A percentile compares a stretch with the other conserved stretches of the same genome.
phyloP scores from a whole-genome alignment of 2,329 filamentous ascomycete species.

The Cercospora brassicicola region DNA sequence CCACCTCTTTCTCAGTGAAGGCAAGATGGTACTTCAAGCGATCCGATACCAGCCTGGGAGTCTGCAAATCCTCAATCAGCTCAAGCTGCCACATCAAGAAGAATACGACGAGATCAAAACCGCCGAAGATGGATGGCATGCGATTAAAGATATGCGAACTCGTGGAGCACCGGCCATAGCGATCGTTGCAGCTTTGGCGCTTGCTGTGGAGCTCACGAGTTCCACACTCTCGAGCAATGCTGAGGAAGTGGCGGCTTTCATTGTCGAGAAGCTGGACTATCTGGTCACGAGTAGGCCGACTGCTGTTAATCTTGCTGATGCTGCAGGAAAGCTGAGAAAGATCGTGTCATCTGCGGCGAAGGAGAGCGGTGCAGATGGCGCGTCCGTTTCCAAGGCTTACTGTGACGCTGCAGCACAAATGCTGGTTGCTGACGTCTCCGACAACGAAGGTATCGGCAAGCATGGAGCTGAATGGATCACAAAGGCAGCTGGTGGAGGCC shows the following conservation, averaged over 20 bases:
- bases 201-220: slow-evolving; percentile 78
- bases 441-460: slow-evolving; percentile 82
- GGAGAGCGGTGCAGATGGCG: slow-evolving; percentile 47
- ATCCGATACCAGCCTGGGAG: slow-evolving; percentile 73
- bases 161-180: slow-evolving; percentile 89
- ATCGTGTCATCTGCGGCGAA: slow-evolving; percentile 56
- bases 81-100: slow-evolving; percentile 77
- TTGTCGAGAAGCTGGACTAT: slow-evolving; percentile 77
- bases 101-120: slow-evolving; percentile 72
- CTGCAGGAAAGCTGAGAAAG: slow-evolving; percentile 74
- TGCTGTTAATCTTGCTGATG: slow-evolving; percentile 91
- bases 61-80: slow-evolving; percentile 77
- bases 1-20: neutral
- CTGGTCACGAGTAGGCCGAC: slow-evolving; percentile 87
- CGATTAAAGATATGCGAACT: slow-evolving; percentile 78
- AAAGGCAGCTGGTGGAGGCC: slow-evolving; percentile 55
- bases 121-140: slow-evolving; percentile 75
- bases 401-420: slow-evolving; percentile 81
- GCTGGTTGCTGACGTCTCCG: slow-evolving; percentile 79
- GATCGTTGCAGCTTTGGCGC: slow-evolving; percentile 87
- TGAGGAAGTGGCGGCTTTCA: slow-evolving; percentile 66
- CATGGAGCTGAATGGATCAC: slow-evolving; percentile 82
- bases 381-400: slow-evolving; percentile 66
- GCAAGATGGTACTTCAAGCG: slow-evolving; percentile 65
- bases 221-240: slow-evolving; percentile 53